phyloP scores from a whole-genome alignment of 768 basidiomycete species.

The Pisolithus sp. region DNA sequence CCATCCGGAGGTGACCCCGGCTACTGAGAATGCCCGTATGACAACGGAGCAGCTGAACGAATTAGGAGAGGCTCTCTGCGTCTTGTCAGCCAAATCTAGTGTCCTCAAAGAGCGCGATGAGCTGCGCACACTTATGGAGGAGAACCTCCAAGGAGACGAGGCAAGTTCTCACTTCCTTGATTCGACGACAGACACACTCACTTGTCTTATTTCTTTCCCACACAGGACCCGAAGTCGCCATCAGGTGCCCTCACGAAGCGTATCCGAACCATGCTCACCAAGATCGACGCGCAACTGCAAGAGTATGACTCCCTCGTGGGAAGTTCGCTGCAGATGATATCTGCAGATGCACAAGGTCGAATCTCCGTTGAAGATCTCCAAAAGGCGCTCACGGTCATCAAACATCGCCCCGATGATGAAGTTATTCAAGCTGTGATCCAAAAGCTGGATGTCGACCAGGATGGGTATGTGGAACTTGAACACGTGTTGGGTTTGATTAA shows the following conservation, averaged over 20 bases:
- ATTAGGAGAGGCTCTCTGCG: constrained; percentile 82
- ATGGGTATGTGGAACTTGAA: constrained; percentile 92
- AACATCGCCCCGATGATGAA: constrained; percentile 87
- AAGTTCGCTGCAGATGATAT: constrained; percentile 78
- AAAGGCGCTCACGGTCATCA: constrained; percentile 88
- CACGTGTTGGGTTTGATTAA: constrained; percentile 86
- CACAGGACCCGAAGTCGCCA: constrained; percentile 70
- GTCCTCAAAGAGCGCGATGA: constrained; percentile 96
- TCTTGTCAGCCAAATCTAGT: constrained; percentile 89
- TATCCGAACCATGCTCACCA: constrained; percentile 91
- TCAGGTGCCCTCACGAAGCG: constrained; percentile 89
- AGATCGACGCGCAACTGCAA: constrained; percentile 87
- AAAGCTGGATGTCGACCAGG: constrained; percentile 93
- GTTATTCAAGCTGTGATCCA: constrained; percentile 81
- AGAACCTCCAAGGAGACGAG: constrained; percentile 86
- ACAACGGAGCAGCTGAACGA: constrained; percentile 94
- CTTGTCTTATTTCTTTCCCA: neutral
- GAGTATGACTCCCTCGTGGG: constrained; percentile 89
- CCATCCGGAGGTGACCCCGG: constrained; percentile 40
- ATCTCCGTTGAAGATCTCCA: constrained; percentile 86
- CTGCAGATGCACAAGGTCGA: constrained; percentile 77
- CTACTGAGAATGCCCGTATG: constrained; percentile 84
- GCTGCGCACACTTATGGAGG: constrained; percentile 85
- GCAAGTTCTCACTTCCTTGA: constrained; percentile 30
- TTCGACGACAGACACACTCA: neutral